Base-by-base conservation (phyloP, 2,329 filamentous ascomycete genomes). In the Amauroascus niger region DNA sequence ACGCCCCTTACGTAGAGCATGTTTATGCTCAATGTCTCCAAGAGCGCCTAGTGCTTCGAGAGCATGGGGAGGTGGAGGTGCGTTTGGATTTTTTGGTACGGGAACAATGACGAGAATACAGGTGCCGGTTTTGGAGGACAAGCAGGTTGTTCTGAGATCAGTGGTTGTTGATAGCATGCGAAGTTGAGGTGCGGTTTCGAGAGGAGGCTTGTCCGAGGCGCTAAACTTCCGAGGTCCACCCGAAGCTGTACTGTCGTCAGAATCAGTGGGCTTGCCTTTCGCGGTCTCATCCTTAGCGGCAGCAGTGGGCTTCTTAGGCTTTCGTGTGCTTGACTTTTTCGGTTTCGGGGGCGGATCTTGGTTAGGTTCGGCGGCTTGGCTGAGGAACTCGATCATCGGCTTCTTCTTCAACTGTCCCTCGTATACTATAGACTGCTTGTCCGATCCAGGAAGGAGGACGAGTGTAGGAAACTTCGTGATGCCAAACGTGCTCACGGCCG, bases 371-470 rank as follows among this genome's bases (percentile, higher is more conserved):
- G 84, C 87, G 30, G 79, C 82, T 69, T 94, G 84, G 1, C 84
- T 86, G 41, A 98, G 76, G 73, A 97, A 98, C 39, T 83, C 76
- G 55, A 90, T 75, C 69, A 98, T 85, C 32, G 79, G 78, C 16
- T 84, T 81, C 74, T 95, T 95, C 69, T 89, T 93, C 67, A 95
- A 74, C 60, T 93, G 86, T 40, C 90, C 91, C 26, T 86, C 76
- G 65, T 95, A 95, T 41, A 83, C 72, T 53, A 93, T 74, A 2
- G 81, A 76, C 18, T 88, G 81, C 49, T 83, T 76, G 47, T 81
- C 77, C 20, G 81, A 82, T 24, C 82, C 84, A 0, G 88, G 86
- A 4, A 98, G 70, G 14, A 97, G 79, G 2, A 96, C 74, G 41
- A 98, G 74, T 0, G 85, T 83, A 0, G 93, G 94, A 66, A 88